Base-by-base conservation (phyloP, 2,329 filamentous ascomycete species). In the Arthrobotrys sphaeroides region DNA sequence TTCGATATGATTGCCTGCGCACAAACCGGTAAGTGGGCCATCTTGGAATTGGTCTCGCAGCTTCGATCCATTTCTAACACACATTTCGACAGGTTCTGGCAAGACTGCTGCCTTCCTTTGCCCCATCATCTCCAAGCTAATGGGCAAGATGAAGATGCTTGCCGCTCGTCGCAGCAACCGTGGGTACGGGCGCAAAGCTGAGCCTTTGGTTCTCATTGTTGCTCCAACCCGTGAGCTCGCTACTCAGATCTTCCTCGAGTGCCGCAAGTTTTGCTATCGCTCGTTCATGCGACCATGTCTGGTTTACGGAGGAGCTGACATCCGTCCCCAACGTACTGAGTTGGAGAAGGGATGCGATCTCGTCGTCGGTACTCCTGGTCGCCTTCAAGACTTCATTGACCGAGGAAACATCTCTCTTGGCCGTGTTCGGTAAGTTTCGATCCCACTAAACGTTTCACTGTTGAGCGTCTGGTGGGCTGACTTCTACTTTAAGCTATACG, bases 21-120 rank as follows among this genome's bases (percentile, higher is more conserved):
- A 6, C 94, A 98, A 83, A 99, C 95, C 53, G 94, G 94, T 96
- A 85, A 82, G 87, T 83, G n/a, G 24, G 3, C 10, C 43, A 13
- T 18, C 10, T 47, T 42, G 60, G 20, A 40, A 24, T 7, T 12
- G 26, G 45, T 60, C 10, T 16, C 12, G 42, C 31, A 18, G 18
- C 6, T 59, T 24, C 26, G 26, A 38, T 10, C 9, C 60, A 18
- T 43, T 45, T 9, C 20, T 60, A 24, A 31, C 18, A 74, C n/a
- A n/a, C 24, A 31, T 53, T 20, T 80, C 77, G 3, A 55, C 59
- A 97, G 94, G 95, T 18, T 98, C 94, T 24, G 95, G 95, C 61
- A 99, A 99, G 85, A 99, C 95, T 0, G 94, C 91, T 0, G 94
- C 95, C 0, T 99, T 95, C 81, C 84, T 99, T 3, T 88, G 97